A percentile compares a stretch with the other conserved stretches of the same genome.
These are phyloP conservation scores for Epichloe aotearoae DNA, from an alignment of 2,329 filamentous ascomycete species.

Conservation along the genomic window DNA sequence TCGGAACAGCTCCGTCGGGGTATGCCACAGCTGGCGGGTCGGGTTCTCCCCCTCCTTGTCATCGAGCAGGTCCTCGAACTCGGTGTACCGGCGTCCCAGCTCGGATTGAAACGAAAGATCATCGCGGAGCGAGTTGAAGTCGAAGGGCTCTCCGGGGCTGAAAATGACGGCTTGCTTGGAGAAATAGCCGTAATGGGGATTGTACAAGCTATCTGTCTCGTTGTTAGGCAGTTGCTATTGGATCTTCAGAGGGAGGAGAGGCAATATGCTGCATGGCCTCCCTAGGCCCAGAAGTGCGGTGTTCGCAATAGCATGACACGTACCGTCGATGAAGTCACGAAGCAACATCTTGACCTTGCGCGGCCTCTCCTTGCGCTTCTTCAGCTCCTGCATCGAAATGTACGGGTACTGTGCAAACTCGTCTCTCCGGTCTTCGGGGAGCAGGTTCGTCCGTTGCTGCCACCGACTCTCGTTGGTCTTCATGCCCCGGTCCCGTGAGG, in stretches of 20 bases:
- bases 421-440: constrained; percentile 62
- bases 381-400: constrained; percentile 71
- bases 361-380: constrained; percentile 60
- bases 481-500: constrained; percentile 26
- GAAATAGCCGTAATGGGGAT: constrained; percentile 90
- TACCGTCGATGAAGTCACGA: constrained; percentile 93
- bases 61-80: constrained; percentile 85
- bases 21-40: constrained; percentile 92
- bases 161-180: constrained; percentile 96
- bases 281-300: too few species aligned
- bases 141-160: constrained; percentile 78
- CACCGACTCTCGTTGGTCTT: constrained; percentile 55
- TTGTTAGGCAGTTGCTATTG: constrained; percentile 7
- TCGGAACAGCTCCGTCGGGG: constrained; percentile 90
- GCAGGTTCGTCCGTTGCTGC: constrained; percentile 69
- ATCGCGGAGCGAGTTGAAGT: constrained; percentile 70
- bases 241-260: too few species aligned
- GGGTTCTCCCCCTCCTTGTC: constrained; percentile 49
- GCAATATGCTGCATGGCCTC: too few species aligned
- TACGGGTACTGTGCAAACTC: constrained; percentile 75
- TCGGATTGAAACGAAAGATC: constrained; percentile 72
- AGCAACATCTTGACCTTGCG: constrained; percentile 91
- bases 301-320: background rate
- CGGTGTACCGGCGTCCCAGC: constrained; percentile 67
- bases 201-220: constrained; percentile 71